Base-by-base conservation (phyloP, 1,284 basidiomycete species). In the Mycosarcoma mackinlayi region DNA sequence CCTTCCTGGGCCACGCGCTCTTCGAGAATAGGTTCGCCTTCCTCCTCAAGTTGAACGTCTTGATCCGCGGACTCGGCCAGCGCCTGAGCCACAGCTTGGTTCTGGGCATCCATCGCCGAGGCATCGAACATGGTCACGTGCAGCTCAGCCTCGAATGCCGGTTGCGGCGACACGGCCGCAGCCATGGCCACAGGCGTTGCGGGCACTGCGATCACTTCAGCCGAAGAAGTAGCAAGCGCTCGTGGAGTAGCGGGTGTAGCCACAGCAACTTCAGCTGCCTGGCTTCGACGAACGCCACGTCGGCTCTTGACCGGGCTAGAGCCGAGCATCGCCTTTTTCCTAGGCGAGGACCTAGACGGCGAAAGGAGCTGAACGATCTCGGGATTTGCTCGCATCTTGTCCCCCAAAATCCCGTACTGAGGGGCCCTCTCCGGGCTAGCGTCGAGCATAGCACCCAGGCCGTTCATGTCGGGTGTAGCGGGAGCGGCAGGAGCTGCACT, bases 51-150 rank as follows among this genome's bases (percentile, higher is more conserved):
- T 5, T 55, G 44, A 37, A 19, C 45, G n/a, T 13, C n/a, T 18
- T 34, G 23, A 16, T 40, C 28, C 39, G 44, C 49, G n/a, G 42
- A 21, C 9, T 56, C 33, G 24, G 40, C 31, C 9, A 49, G 25
- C 5, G 52, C 48, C 34, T 51, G 48, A 1, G 49, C 49, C n/a
- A 60, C 24, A 6, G 55, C 60, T 28, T 69, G 60, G 34, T 63
- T 63, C 38, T 63, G 18, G 3, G 55, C 55, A 40, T 69, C 66
- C 47, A 57, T 55, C 5, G 18, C 52, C 8, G 48, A 18, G 3
- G 66, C 44, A 30, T 69, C 66, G 37, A 69, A 49, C 51, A 64
- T 37, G 34, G 66, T 69, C 18, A 69, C 66, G 14, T 64, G 61
- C 33, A 69, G 38, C 35, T 63, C 66, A 1, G 56, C 66, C 48